A percentile compares a stretch with the other conserved stretches of the same genome.
These are phyloP conservation scores for Emmonsiellopsis sp. DNA, from an alignment of 2,329 filamentous ascomycete genomes.

Conservation along the genomic window DNA sequence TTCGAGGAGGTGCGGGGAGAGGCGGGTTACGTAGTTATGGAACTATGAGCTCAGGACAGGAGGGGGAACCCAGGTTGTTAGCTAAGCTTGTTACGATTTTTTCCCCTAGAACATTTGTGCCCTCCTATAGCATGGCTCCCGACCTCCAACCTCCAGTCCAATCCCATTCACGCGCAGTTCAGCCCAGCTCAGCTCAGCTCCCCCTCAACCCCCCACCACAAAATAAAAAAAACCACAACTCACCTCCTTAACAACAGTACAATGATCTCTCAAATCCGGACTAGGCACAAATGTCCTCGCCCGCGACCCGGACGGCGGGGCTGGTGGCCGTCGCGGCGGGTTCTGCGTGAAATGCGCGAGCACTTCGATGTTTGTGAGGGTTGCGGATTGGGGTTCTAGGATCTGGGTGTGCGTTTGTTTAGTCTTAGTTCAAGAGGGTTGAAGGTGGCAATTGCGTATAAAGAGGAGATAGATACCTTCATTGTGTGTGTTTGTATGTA, in stretches of 20 bases:
- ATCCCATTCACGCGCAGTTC: not conserved
- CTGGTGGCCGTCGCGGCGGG: constrained; percentile 32
- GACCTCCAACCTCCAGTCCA: not conserved
- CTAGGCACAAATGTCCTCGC: constrained; percentile 31
- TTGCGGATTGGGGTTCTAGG: constrained; percentile 36
- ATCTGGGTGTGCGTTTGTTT: constrained; percentile 19
- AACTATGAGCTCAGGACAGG: constrained; percentile 27
- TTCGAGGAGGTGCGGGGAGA: constrained; percentile 30
- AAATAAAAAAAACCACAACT: constrained; percentile 5
- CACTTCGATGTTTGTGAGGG: constrained; percentile 37
- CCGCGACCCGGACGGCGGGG: constrained; percentile 27
- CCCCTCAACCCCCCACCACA: not conserved
- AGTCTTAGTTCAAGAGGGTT: not conserved
- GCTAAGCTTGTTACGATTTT: not conserved
- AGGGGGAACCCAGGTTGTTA: not conserved
- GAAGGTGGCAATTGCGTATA: not conserved
- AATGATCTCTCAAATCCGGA: constrained; percentile 37
- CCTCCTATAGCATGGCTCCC: not conserved
- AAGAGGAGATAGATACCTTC: not conserved
- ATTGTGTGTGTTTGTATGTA: not conserved
- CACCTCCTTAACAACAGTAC: constrained; percentile 39
- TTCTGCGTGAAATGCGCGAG: constrained; percentile 32
- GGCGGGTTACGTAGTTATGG: constrained; percentile 32
- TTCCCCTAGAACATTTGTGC: no score
- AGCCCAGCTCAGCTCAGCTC: no score